Evolutionary conservation across 1,284 basidiomycete genomes (phyloP), one percentile per base, ranked within the genome.

Genomic region (Crucibulum cyathiforme): DNA sequence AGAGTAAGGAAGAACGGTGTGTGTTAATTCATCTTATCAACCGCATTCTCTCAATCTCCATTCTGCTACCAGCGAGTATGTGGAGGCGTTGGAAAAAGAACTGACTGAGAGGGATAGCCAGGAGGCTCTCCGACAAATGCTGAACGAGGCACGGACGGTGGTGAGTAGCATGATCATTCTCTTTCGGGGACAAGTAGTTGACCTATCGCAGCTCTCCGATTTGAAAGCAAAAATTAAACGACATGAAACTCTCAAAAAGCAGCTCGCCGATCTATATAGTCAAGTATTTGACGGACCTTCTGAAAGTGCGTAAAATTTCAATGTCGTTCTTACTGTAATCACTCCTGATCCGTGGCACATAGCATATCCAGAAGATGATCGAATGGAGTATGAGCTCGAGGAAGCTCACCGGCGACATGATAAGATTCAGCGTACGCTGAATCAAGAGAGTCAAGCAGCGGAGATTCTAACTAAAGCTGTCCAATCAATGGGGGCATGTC

Each of bases 251-350:
- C 55, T 73, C 8, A 75, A 78, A 58, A 57, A 62, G n/a, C 76
- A 82, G 53, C 60, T 81, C 10, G 65, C 68, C 8, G 65, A 69
- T 37, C 69, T 82, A 1, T 82, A 82, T 60, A 59, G 63, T n/a
- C 70, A 67, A 31, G 65, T 80, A 34, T 82, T 82, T 61, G 77
- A 78, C 57, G 80, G 80, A 9, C 76, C 78, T n/a, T 76, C 79
- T 19, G 68, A 74, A 73, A 68, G 78, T 75, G 49, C 45, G 58
- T 54, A 7, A 9, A 36, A 39, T 38, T 7, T 31, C 45, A 8
- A 37, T 45, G 8, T 31, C 15, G 37, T 50, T 31, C 31, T 31
- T 31, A 31, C 31, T 31, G 31, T 5, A 5, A 31, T 31, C 31
- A 5, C 31, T 31, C 31, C 3, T 31, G 31, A 31, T 31, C 31